phyloP scores from a whole-genome alignment of 1,284 basidiomycete genomes.

The Pseudozyma sp. region DNA sequence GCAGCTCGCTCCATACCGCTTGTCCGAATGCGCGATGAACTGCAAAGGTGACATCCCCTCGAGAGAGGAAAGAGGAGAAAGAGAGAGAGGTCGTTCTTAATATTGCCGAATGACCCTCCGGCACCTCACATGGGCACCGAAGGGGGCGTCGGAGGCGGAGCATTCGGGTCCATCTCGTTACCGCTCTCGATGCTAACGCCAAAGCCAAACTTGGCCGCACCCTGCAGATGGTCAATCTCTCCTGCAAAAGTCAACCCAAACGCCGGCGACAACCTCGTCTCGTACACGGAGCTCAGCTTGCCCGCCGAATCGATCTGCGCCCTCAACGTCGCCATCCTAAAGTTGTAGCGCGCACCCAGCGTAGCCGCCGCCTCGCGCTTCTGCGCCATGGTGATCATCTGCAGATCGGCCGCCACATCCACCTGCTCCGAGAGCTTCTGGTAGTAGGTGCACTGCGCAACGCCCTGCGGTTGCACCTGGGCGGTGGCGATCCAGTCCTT shows the following conservation, averaged over 20 bases:
- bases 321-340: conserved; percentile 81
- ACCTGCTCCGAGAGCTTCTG: conserved; percentile 94
- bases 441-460: conserved; percentile 94
- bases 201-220: conserved; percentile 89
- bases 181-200: conserved; percentile 90
- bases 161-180: conserved; percentile 63
- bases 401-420: conserved; percentile 96
- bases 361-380: conserved; percentile 89
- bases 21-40: too few species aligned
- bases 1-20: not conserved
- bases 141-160: conserved; percentile 62
- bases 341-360: conserved; percentile 94
- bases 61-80: not conserved
- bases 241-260: conserved; percentile 95
- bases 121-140: conserved; percentile 61
- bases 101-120: not conserved
- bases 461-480: conserved; percentile 82
- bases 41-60: too few species aligned
- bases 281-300: conserved; percentile 92
- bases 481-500: conserved; percentile 81
- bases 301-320: conserved; percentile 64
- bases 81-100: conserved; percentile 17
- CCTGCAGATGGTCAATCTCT: conserved; percentile 97
- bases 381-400: conserved; percentile 77
- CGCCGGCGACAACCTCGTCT: conserved; percentile 93